These are phyloP conservation scores for Cladophialophora bantiana DNA, from an alignment of 2,329 filamentous ascomycete genomes.

Conservation along the genomic window DNA sequence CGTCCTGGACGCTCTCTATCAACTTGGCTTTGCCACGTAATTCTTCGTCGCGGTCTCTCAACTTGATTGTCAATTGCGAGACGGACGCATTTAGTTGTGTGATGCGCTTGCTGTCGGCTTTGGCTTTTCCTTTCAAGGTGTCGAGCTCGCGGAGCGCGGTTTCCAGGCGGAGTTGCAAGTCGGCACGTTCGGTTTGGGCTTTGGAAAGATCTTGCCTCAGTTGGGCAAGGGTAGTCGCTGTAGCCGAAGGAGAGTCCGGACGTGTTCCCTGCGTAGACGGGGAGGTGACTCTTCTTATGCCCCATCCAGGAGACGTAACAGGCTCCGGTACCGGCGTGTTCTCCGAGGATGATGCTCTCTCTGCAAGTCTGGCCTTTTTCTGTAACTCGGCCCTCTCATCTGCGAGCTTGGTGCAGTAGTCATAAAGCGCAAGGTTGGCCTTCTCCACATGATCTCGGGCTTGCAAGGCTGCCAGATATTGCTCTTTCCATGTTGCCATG, in stretches of 20 bases:
- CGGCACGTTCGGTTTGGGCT: slow-evolving; percentile 75
- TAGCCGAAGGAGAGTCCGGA: slow-evolving; percentile 5
- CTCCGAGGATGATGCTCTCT: slow-evolving; percentile 44
- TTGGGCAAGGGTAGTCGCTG: slow-evolving; percentile 33
- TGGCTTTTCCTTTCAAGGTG: slow-evolving; percentile 66
- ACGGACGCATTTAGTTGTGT: slow-evolving; percentile 68
- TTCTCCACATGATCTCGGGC: slow-evolving; percentile 74
- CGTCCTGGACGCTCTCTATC: slow-evolving; percentile 88
- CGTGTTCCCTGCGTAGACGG: slow-evolving; percentile 44
- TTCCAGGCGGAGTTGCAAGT: slow-evolving; percentile 70
- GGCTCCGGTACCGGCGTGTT: slow-evolving; percentile 12
- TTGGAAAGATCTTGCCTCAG: slow-evolving; percentile 75
- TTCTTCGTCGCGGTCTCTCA: slow-evolving; percentile 86
- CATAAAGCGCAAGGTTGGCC: slow-evolving; percentile 71
- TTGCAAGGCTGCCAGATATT: slow-evolving; percentile 78
- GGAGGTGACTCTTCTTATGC: slow-evolving; percentile 40
- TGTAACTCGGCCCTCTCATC: slow-evolving; percentile 40
- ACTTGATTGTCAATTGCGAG: slow-evolving; percentile 66
- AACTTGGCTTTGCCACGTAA: slow-evolving; percentile 82
- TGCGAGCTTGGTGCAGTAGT: slow-evolving; percentile 65
- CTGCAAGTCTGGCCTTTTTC: slow-evolving; percentile 24
- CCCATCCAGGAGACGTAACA: slow-evolving; percentile 15
- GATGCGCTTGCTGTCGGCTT: slow-evolving; percentile 68
- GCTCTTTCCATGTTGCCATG: slow-evolving; percentile 78
- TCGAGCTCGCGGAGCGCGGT: slow-evolving; percentile 69